Base-by-base conservation (phyloP, 2,329 filamentous ascomycete genomes). In the Thielaviopsis populi region DNA sequence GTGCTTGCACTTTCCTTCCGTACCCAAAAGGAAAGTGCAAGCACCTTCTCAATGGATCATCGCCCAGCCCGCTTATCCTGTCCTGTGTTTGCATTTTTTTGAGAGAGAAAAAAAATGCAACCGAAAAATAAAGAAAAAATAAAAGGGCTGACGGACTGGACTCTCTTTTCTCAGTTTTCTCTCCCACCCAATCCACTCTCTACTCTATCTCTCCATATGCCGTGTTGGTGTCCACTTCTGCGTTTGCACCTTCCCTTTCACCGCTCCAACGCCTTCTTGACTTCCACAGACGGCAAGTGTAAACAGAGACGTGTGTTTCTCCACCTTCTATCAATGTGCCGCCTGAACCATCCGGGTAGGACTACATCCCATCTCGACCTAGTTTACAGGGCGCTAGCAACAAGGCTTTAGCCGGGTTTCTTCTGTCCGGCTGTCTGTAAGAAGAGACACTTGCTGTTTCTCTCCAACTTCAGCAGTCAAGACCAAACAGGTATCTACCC, bases 171-270 rank as follows among this genome's bases (percentile, higher is more conserved):
- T 50, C 46, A 22, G 7, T 24, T 24, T 13, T 13, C 46, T 24
- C 3, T 50, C 43, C 17, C 3, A 7, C 17, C 8, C n/a, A 22
- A n/a, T 30, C 17, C 3, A 7, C 17, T n/a, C n/a, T 48, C 43
- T 30, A 22, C 50, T 27, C 50, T 54, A 3, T 17, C 42, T 54
- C 17, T 30, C 13, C 17, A n/a, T n/a, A n/a, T n/a, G 11, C 24
- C 50, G 17, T 30, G 22, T 30, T 19, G 17, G 59, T n/a, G 41
- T 48, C 41, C 59, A 61, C 59, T 48, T 13, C 15, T 43, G 61
- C 61, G 61, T 63, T 63, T 63, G 30, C 61, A 58, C 48, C 40
- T 63, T 63, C 61, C 61, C 40, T 58, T 54, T 62, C 37, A 30
- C 59, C 24, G 13, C 59, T 48, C 15, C 37, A 48, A 19, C 2